Percentiles rank a stretch among this genome's conserved stretches.
Conservation (phyloP, 139 green algal species). For the Spirogloea muscicola region DNA sequence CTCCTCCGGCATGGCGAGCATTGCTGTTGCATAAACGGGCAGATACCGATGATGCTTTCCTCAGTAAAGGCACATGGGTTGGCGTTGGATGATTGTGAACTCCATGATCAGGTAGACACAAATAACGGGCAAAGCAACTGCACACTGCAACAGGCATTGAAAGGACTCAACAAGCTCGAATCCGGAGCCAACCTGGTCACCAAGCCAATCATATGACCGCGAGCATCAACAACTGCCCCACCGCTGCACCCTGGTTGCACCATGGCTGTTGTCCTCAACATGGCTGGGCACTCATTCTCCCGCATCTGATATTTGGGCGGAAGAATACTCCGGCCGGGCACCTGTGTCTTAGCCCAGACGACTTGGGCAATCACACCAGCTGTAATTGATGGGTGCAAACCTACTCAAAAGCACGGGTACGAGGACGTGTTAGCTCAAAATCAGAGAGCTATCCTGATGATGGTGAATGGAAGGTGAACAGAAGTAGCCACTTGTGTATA, state of each 20-base stretch:
- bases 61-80: not conserved
- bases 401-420: too few species aligned
- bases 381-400: slow-evolving; percentile 18
- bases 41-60: not conserved
- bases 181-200: slow-evolving; percentile 26
- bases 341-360: not conserved
- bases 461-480: too few species aligned
- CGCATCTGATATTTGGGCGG: not conserved
- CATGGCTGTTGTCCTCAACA: slow-evolving; percentile 41
- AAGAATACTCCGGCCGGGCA: not conserved
- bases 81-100: not conserved
- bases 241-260: slow-evolving; percentile 40
- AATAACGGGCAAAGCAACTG: not conserved
- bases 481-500: too few species aligned
- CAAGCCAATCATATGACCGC: slow-evolving; percentile 30
- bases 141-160: not conserved
- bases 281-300: not conserved
- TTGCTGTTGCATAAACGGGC: slow-evolving; percentile 6
- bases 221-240: slow-evolving; percentile 27
- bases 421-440: too few species aligned
- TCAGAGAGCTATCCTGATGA: too few species aligned
- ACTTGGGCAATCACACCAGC: slow-evolving; percentile 19
- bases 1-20: slow-evolving; percentile 13
- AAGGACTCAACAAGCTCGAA: too few species aligned
- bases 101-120: not conserved